These are phyloP conservation scores for Yamadazyma pseudoaaseri DNA, from an alignment of 1,139 yeast species.

Conservation along the genomic window DNA sequence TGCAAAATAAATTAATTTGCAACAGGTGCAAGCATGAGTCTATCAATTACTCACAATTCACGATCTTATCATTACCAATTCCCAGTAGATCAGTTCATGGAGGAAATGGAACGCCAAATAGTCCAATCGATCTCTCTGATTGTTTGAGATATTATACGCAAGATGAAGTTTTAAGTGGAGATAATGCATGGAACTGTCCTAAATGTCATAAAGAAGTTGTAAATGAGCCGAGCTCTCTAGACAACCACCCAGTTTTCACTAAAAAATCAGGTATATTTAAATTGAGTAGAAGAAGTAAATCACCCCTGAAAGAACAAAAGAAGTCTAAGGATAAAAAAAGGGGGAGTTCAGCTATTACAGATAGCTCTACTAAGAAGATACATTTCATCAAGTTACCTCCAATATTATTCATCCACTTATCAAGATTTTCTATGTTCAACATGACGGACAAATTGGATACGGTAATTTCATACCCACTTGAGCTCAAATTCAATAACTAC, in stretches of 20 bases:
- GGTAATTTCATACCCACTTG: conserved; percentile 51
- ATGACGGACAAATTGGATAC: conserved; percentile 56
- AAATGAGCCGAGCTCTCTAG: conserved; percentile 22
- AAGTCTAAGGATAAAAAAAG: conserved; percentile 9
- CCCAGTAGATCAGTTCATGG: conserved; percentile 32
- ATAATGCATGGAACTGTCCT: conserved; percentile 80
- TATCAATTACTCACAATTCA: conserved; percentile 58
- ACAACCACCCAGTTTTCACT: conserved; percentile 40
- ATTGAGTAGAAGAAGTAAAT: conserved; percentile 34
- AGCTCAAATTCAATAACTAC: conserved; percentile 43
- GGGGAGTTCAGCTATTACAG: conserved; percentile 2
- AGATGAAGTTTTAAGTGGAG: conserved; percentile 68
- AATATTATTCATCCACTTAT: conserved; percentile 61
- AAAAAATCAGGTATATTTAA: conserved; percentile 35
- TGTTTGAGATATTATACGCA: conserved; percentile 66
- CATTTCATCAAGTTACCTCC: conserved; percentile 65
- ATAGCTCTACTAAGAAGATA: conserved; percentile 50
- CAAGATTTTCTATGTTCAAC: conserved; percentile 56
- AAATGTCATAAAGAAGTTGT: conserved; percentile 45
- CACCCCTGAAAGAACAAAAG: conserved; percentile 27
- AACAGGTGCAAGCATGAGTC: conserved; percentile 62
- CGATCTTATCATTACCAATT: conserved; percentile 65
- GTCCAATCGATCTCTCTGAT: conserved; percentile 49
- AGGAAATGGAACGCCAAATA: conserved; percentile 17
- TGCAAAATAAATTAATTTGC: conserved; percentile 63